These are phyloP conservation scores for Mortierella polycephala DNA, from an alignment of 371 early-diverging fungal genomes.

Conservation along the genomic window DNA sequence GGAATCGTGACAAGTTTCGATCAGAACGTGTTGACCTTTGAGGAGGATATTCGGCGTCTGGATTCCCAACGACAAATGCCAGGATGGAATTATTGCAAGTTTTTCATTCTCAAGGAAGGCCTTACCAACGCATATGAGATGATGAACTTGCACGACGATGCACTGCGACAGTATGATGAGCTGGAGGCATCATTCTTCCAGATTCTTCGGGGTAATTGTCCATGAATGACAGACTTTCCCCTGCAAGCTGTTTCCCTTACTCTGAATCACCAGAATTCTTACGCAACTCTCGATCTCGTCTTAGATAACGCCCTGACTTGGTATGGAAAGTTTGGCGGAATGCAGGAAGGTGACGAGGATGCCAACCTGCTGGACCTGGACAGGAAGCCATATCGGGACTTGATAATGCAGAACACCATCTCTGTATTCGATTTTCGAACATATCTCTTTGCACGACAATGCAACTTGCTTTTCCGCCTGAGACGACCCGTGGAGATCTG, in stretches of 20 bases:
- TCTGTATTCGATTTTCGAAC: conserved; percentile 94
- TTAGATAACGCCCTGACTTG: conserved; percentile 84
- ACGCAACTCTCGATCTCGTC: background rate
- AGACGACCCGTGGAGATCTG: conserved; percentile 77
- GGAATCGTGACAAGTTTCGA: conserved; percentile 83
- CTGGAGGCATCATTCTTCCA: conserved; percentile 94
- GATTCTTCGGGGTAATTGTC: conserved; percentile 71
- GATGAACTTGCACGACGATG: conserved; percentile 88
- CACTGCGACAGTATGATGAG: conserved; percentile 94
- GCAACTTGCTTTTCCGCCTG: conserved; percentile 76
- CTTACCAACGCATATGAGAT: conserved; percentile 88
- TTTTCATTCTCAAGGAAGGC: conserved; percentile 94
- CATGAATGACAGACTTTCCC: background rate
- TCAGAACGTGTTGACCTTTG: conserved; percentile 79
- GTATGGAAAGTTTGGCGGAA: conserved; percentile 93
- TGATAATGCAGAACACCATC: conserved; percentile 90
- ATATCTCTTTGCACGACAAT: conserved; percentile 93
- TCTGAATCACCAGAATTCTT: background rate
- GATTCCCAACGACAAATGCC: conserved; percentile 93
- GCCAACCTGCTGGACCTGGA: conserved; percentile 81
- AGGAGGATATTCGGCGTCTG: conserved; percentile 89
- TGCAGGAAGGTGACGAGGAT: conserved; percentile 85
- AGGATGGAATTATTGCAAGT: conserved; percentile 98
- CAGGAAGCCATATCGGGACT: conserved; percentile 85
- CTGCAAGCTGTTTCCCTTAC: no score